Percentiles rank a stretch among this genome's conserved stretches.
Evolutionary conservation across 257 asterid species (phyloP).

Genomic region (Lavandula angustifolia): DNA sequence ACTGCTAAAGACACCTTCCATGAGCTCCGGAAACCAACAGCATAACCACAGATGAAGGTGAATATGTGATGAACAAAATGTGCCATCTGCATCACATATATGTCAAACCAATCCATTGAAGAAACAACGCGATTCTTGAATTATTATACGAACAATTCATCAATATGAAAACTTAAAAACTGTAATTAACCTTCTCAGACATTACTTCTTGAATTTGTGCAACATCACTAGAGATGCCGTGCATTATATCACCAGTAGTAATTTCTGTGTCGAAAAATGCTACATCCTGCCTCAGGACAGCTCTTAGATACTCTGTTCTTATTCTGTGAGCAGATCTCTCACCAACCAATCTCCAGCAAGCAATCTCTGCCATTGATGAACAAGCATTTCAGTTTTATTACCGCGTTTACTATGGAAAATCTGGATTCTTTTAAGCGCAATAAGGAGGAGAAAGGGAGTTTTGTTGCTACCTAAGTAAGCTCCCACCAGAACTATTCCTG

Average conservation of each 20-base stretch:
- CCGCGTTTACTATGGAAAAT: not conserved
- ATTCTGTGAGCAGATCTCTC: conserved; percentile 80
- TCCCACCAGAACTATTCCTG: conserved; percentile 67
- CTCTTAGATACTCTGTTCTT: conserved; percentile 73
- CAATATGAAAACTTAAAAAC: not conserved
- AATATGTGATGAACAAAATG: conserved; percentile 81
- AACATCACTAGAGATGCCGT: conserved; percentile 87
- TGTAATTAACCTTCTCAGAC: conserved; percentile 73
- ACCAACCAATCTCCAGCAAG: conserved; percentile 86
- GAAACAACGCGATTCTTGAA: not conserved
- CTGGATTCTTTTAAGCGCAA: conserved; percentile 1
- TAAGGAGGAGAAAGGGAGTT: not conserved
- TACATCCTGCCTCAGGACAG: conserved; percentile 74
- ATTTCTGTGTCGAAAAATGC: conserved; percentile 72
- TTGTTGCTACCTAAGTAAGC: conserved; percentile 68
- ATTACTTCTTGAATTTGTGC: conserved; percentile 91
- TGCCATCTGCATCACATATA: conserved; percentile 66
- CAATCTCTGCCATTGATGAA: conserved; percentile 54
- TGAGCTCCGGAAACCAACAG: conserved; percentile 66
- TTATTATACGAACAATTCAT: not conserved
- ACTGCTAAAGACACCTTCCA: conserved; percentile 74
- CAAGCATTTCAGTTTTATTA: not conserved
- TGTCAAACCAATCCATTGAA: not conserved
- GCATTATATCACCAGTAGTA: conserved; percentile 80
- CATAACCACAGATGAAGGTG: conserved; percentile 73